Base-by-base conservation (phyloP, 2,329 filamentous ascomycete genomes). In the Juglanconis oblonga region DNA sequence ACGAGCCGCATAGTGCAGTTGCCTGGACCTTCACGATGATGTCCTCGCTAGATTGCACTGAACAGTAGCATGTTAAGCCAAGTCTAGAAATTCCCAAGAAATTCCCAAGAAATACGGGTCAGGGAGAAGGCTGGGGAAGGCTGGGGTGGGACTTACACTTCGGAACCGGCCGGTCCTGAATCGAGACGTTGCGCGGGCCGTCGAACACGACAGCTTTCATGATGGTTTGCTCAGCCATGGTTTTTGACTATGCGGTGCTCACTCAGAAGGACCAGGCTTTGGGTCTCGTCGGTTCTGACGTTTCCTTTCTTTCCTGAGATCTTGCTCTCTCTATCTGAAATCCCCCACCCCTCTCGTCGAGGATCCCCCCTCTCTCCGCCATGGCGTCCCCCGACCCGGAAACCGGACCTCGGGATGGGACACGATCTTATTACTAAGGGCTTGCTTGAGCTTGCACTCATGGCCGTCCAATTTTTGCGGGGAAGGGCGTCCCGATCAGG, bases 131-230 rank as follows among this genome's bases (percentile, higher is more conserved):
- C 24, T 24, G 24, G 33, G 62, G 73, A 44, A 14, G 5, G 17
- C 24, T 24, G 24, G 33, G 62, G 36, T 17, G 48, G 44, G n/a
- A 67, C 74, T 69, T 63, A 78, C 81, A 81, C 66, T 85, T 83
- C 1, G 93, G 93, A 11, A 94, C 81, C 0, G 92, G 92, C 24
- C 91, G 83, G 62, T 95, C 86, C 75, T 96, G 89, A 58, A 97
- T 76, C 1, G 83, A 87, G 57, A 96, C 82, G 69, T 90, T 86
- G 68, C 84, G 81, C 4, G 90, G 88, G 2, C 89, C 91, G 64
- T 94, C 88, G 77, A 97, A 96, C 57, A 97, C 84, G 35, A 97
- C 91, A 35, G 92, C 92, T 73, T 90, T 90, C 93, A 97, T 97
- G 0, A 84, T 90, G 0, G 84, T 90, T 40, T 69, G 68, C 33